A percentile compares a stretch with the other conserved stretches of the same genome.
phyloP scores from a whole-genome alignment of 2,329 filamentous ascomycete species.

The Claviceps fusiformis region DNA sequence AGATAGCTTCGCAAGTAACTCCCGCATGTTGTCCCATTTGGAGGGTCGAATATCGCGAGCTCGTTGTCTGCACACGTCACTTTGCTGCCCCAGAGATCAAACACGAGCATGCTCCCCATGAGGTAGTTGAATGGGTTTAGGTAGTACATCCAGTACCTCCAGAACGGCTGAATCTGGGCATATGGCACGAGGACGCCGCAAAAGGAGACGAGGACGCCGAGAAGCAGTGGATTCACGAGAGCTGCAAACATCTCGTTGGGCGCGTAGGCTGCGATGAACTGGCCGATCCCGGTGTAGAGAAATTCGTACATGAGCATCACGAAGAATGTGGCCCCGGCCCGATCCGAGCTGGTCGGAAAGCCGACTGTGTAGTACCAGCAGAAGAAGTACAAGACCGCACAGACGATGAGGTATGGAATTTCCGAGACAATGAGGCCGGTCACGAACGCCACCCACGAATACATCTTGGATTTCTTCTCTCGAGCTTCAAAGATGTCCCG shows the following conservation, averaged over 20 bases:
- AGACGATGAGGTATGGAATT: constrained; percentile 30
- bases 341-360: constrained; percentile 27
- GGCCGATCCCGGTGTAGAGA: constrained; percentile 46
- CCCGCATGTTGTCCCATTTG: constrained; percentile 38
- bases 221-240: constrained; percentile 41
- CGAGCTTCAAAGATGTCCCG: constrained; percentile 44
- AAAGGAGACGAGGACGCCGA: constrained; percentile 51
- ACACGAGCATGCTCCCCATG: constrained; percentile 40
- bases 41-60: constrained; percentile 37
- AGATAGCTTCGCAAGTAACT: constrained; percentile 43
- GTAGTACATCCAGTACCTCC: constrained; percentile 53
- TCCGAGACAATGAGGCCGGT: constrained; percentile 36
- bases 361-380: constrained; percentile 48
- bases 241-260: constrained; percentile 47
- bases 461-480: constrained; percentile 49
- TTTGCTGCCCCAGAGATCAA: constrained; percentile 31
- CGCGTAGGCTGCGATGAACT: constrained; percentile 49
- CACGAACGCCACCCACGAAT: constrained; percentile 45
- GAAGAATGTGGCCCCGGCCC: constrained; percentile 39
- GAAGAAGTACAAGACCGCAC: constrained; percentile 32
- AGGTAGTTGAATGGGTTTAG: constrained; percentile 50
- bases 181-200: constrained; percentile 65
- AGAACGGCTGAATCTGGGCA: constrained; percentile 47
- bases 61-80: constrained; percentile 35
- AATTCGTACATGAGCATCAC: constrained; percentile 48